A percentile compares a stretch with the other conserved stretches of the same genome.
phyloP scores from a whole-genome alignment of 176 grass and related monocot genomes.

The maize (Zea mays) region DNA sequence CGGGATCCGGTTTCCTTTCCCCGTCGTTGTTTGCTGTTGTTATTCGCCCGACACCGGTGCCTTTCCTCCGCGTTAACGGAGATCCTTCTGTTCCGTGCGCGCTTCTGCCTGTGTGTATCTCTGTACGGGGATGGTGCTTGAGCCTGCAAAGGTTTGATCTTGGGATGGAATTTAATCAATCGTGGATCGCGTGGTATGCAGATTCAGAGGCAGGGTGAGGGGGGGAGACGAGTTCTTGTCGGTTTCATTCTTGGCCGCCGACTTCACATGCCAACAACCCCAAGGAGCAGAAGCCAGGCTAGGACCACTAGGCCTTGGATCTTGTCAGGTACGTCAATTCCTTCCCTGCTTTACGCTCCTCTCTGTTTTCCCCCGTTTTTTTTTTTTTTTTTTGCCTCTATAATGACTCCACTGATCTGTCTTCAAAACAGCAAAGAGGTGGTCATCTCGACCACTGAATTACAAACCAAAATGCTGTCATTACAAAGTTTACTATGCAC shows the following conservation, averaged over 20 bases:
- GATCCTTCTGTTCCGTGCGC: background rate
- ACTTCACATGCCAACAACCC: conserved; percentile 63
- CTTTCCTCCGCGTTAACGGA: background rate
- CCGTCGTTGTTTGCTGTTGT: background rate
- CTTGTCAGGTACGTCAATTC: conserved; percentile 53
- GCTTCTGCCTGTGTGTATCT: background rate
- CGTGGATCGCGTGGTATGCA: background rate
- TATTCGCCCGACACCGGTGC: background rate
- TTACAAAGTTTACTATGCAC: background rate
- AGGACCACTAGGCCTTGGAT: conserved; percentile 67
- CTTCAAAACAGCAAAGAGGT: background rate
- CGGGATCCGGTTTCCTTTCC: background rate
- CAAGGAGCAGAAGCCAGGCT: conserved; percentile 51
- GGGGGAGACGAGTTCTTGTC: conserved; percentile 20
- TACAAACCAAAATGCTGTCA: background rate
- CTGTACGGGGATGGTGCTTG: background rate
- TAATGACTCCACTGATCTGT: background rate
- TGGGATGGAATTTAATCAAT: background rate
- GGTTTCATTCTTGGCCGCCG: conserved; percentile 31
- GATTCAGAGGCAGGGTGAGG: conserved; percentile 24
- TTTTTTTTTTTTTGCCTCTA: background rate
- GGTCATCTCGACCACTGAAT: background rate
- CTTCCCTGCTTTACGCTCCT: background rate
- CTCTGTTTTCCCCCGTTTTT: background rate
- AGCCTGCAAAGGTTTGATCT: background rate